phyloP scores from a whole-genome alignment of 2,329 filamentous ascomycete species.

The Ascochyta koolunga region DNA sequence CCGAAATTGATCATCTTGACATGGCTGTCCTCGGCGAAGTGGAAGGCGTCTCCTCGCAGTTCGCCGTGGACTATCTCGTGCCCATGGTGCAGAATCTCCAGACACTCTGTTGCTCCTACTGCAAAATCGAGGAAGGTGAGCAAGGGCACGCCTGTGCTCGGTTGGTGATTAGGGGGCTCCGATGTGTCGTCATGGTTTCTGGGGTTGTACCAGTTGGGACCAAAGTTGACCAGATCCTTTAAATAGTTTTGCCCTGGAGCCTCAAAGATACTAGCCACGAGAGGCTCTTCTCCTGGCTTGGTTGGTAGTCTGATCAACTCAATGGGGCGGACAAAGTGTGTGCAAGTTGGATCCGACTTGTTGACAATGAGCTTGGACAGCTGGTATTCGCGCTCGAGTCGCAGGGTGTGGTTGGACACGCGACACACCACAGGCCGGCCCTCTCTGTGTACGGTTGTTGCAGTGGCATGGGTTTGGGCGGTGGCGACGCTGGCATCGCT shows the following conservation, averaged over 20 bases:
- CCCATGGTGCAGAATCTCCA: slow-evolving; percentile 90
- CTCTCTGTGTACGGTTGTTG: slow-evolving; percentile 44
- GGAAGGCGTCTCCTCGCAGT: slow-evolving; percentile 87
- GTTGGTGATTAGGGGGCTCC: slow-evolving; percentile 19
- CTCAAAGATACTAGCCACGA: slow-evolving; percentile 83
- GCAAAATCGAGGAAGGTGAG: slow-evolving; percentile 87
- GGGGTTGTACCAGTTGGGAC: slow-evolving; percentile 61
- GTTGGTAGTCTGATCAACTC: slow-evolving; percentile 76
- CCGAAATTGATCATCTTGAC: slow-evolving; percentile 87
- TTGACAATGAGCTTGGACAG: slow-evolving; percentile 75
- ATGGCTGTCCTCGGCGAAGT: slow-evolving; percentile 75
- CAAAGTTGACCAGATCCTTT: slow-evolving; percentile 73
- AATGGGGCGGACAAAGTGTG: slow-evolving; percentile 80
- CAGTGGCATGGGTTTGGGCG: slow-evolving; percentile 55
- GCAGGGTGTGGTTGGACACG: slow-evolving; percentile 79
- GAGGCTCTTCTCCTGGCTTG: slow-evolving; percentile 71
- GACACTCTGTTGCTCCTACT: slow-evolving; percentile 81
- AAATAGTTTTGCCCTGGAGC: slow-evolving; percentile 77
- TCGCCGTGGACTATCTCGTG: slow-evolving; percentile 89
- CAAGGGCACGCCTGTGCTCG: slow-evolving; percentile 68
- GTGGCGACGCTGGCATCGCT: slow-evolving; percentile 46
- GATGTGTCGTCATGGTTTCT: slow-evolving; percentile 21
- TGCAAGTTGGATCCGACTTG: slow-evolving; percentile 72
- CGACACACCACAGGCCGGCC: slow-evolving; percentile 73
- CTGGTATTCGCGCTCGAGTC: slow-evolving; percentile 87